Percentiles rank a stretch among this genome's conserved stretches.
Evolutionary conservation across 2,329 filamentous ascomycete genomes (phyloP).

Genomic region (Colletotrichum sp.): DNA sequence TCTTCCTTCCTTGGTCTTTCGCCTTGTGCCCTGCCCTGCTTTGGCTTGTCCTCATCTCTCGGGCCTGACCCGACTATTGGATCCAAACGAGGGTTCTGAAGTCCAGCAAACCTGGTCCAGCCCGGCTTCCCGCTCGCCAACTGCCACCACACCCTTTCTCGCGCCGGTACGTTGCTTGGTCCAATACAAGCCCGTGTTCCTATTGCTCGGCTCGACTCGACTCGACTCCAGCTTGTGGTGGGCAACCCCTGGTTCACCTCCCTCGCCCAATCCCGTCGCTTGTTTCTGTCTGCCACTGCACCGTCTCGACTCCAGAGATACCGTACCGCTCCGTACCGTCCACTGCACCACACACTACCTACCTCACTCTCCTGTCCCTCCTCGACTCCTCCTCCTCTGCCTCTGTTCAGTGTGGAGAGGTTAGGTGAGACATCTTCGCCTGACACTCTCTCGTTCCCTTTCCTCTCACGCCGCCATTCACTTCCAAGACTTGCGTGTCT

Average conservation of each 20-base stretch:
- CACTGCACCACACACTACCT: not conserved
- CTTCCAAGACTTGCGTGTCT: not conserved
- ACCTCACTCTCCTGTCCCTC: constrained; percentile 6
- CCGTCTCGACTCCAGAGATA: not conserved
- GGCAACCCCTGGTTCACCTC: constrained; percentile 11
- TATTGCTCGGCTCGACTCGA: not conserved
- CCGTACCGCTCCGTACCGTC: constrained; percentile 1
- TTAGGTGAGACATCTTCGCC: constrained; percentile 20
- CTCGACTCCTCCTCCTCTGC: constrained; percentile 1
- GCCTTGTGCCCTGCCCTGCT: not conserved
- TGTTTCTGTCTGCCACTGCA: constrained; percentile 5
- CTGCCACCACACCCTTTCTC: not conserved
- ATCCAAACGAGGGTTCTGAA: not conserved
- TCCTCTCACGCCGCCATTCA: not conserved
- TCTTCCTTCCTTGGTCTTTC: not conserved
- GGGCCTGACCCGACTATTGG: not conserved
- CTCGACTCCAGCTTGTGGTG: constrained; percentile 16
- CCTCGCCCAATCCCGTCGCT: constrained; percentile 19
- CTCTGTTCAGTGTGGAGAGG: constrained; percentile 11
- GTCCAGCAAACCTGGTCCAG: not conserved
- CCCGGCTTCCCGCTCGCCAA: not conserved
- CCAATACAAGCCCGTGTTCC: constrained; percentile 9
- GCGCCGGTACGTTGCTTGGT: not conserved
- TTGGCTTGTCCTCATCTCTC: not conserved
- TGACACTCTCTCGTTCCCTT: constrained; percentile 10